Conservation (phyloP, 2,329 filamentous ascomycete genomes). For the Leptographium wingfieldii region DNA sequence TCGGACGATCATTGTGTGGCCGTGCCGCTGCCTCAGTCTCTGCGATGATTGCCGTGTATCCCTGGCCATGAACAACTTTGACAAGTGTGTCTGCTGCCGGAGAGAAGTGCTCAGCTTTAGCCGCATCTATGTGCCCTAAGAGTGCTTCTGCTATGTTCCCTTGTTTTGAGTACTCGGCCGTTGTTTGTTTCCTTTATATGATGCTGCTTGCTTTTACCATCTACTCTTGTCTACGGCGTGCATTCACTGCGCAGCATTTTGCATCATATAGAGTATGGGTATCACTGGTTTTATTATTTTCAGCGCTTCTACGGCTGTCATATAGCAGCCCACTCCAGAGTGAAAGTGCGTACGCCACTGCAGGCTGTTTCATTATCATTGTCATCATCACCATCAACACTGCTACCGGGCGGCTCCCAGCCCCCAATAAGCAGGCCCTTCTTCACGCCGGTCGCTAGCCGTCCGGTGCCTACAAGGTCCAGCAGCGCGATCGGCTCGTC, state of each 20-base stretch:
- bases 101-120: constrained; percentile 82
- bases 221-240: too few species aligned
- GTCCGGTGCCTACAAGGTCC: constrained; percentile 73
- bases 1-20: constrained; percentile 87
- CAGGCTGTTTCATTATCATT: not conserved
- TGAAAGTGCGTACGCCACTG: constrained; percentile 54
- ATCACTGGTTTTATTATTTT: not conserved
- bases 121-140: constrained; percentile 68
- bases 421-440: constrained; percentile 87
- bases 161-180: not conserved
- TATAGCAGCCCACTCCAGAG: constrained; percentile 90
- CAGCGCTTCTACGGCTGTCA: constrained; percentile 22
- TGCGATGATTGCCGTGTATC: constrained; percentile 93
- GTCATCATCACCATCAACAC: constrained; percentile 7
- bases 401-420: constrained; percentile 22
- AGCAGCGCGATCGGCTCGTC: constrained; percentile 75
- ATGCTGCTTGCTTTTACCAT: too few species aligned
- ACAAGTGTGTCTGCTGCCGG: constrained; percentile 89
- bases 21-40: constrained; percentile 83
- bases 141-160: not conserved
- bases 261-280: not conserved
- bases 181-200: not conserved
- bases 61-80: constrained; percentile 92
- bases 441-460: constrained; percentile 88
- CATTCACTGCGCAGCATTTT: too few species aligned